Base-by-base conservation (phyloP, 176 grass and related monocot species). In the Aegilops speltoides region DNA sequence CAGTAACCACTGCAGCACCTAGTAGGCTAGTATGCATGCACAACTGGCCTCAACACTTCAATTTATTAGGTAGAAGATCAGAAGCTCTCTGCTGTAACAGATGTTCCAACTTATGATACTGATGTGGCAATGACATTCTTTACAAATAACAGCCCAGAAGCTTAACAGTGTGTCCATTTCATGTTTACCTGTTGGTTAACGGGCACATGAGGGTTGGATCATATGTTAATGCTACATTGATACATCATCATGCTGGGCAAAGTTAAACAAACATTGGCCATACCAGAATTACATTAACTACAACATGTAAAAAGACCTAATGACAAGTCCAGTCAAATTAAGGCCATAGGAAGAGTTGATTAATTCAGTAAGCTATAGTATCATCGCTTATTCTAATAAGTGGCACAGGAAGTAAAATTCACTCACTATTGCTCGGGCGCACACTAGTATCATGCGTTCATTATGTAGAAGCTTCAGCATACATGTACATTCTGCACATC, bases 131-230 rank as follows among this genome's bases (percentile, higher is more conserved):
- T 54, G 19, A 10, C 38, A 52, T 77, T 52, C 13, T 50, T 63
- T 16, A 29, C 19, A 73, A 82, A 38, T 8, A 7, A 22, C 46
- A 80, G 12, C 19, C 36, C 61, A 72, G 24, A 83, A 73, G 33
- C 23, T 73, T 43, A 77, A 37, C 43, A 60, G 52, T 37, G 25
- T 72, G 56, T 69, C 1, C 77, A 11, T 5, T 14, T 59, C 22
- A 60, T 29, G 38, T 89, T 86, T 77, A 64, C 50, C 52, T 59
- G 79, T 34, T 90, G 33, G 63, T 61, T 64, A 37, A 52, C 52
- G 37, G 71, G 11, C n/a, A 50, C 22, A 64, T 52, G 34, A 60
- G 62, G 26, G n/a, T 70, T 69, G 70, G 10, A 73, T 15, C 52
- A 71, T 70, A 63, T 9, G 15, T 41, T 78, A 72, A 78, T 65